phyloP scores from a whole-genome alignment of 768 basidiomycete genomes.

The Trichaptum fuscoviolaceum region DNA sequence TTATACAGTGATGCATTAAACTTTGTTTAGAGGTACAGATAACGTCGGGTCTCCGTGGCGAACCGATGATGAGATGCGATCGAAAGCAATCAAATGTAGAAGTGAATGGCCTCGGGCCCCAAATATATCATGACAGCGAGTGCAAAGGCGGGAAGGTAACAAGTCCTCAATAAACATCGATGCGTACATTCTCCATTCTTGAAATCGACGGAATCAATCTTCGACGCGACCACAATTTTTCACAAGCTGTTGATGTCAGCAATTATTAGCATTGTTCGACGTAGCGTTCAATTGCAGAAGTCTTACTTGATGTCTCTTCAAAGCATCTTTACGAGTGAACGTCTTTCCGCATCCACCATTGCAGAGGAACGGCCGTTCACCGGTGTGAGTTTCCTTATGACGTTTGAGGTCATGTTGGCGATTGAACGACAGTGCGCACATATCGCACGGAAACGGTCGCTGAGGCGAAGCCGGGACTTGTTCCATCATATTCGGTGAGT shows the following conservation, averaged over 20 bases:
- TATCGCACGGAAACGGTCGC: conserved; percentile 61
- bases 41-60: background rate
- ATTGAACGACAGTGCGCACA: conserved; percentile 80
- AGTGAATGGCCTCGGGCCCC: conserved; percentile 11
- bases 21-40: background rate
- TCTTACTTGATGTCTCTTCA: conserved; percentile 80
- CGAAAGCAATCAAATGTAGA: background rate
- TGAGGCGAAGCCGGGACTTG: conserved; percentile 56
- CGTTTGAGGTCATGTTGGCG: conserved; percentile 82
- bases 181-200: conserved; percentile 16
- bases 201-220: conserved; percentile 17
- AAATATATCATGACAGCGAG: conserved; percentile 12
- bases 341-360: conserved; percentile 85
- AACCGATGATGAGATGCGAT: background rate
- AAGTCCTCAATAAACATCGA: conserved; percentile 14
- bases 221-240: conserved; percentile 75
- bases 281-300: background rate
- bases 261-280: conserved; percentile 6
- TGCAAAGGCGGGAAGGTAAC: conserved; percentile 5
- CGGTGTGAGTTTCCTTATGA: conserved; percentile 79
- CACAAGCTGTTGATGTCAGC: conserved; percentile 46
- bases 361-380: conserved; percentile 79
- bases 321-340: conserved; percentile 80
- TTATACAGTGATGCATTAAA: conserved; percentile 1
- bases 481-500: conserved; percentile 31